Evolutionary conservation across 2,329 filamentous ascomycete genomes (phyloP).

Genomic region (Colletotrichum sp.): DNA sequence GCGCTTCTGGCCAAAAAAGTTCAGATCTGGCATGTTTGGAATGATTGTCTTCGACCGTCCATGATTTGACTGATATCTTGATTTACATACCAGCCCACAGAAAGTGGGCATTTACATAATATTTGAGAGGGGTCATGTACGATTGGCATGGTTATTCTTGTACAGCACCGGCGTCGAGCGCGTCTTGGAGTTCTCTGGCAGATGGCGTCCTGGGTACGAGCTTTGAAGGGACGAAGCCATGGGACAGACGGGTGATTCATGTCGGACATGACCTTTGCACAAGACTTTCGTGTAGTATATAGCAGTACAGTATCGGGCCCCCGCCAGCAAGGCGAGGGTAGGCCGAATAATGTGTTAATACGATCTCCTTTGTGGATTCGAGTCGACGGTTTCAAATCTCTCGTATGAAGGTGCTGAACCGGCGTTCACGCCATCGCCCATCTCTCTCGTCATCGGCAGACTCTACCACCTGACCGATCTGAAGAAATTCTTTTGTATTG

Average conservation of each 20-base stretch:
- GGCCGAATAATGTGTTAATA: conserved; percentile 20
- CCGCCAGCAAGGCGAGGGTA: background rate
- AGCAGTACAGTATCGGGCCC: background rate
- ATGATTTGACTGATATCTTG: background rate
- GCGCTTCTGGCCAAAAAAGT: background rate
- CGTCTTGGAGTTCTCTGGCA: background rate
- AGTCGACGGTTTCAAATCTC: background rate
- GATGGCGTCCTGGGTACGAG: background rate
- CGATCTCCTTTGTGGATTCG: conserved; percentile 14
- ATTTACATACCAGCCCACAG: background rate
- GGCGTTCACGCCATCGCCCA: no score
- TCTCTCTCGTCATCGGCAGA: no score
- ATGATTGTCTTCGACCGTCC: background rate
- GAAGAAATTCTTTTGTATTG: no score
- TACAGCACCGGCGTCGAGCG: conserved; percentile 6
- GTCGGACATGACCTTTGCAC: background rate
- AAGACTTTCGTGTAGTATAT: background rate
- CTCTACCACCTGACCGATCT: no score
- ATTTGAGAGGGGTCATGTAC: background rate
- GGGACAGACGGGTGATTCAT: background rate
- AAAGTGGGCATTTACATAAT: background rate
- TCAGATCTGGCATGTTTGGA: background rate
- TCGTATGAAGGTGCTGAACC: background rate
- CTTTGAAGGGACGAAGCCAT: conserved; percentile 1
- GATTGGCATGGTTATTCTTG: background rate